phyloP scores from a whole-genome alignment of 2,329 filamentous ascomycete genomes.

The Cryoendolithus antarcticus region DNA sequence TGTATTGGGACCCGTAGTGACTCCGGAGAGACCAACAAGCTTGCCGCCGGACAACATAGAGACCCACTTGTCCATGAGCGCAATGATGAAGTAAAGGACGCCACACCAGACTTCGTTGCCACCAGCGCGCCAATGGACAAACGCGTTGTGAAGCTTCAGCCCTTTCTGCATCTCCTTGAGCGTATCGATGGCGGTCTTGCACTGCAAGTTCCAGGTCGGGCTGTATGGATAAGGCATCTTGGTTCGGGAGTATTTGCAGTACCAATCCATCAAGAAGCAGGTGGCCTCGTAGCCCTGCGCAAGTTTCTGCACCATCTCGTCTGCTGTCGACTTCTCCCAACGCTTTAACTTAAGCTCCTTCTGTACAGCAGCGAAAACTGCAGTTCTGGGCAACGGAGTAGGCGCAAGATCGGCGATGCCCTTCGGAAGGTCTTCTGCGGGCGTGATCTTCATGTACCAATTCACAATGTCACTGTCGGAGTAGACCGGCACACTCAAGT shows the following conservation, averaged over 20 bases:
- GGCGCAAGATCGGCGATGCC: slow-evolving; percentile 37
- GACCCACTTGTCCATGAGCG: slow-evolving; percentile 45
- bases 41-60: slow-evolving; percentile 33
- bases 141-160: slow-evolving; percentile 43
- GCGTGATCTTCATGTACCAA: slow-evolving; percentile 31
- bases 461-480: slow-evolving; percentile 38
- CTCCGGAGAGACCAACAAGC: slow-evolving; percentile 27
- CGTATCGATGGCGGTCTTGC: slow-evolving; percentile 41
- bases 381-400: slow-evolving; percentile 34
- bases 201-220: slow-evolving; percentile 46
- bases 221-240: slow-evolving; percentile 42
- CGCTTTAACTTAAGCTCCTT: slow-evolving; percentile 32
- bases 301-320: slow-evolving; percentile 37
- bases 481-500: slow-evolving; percentile 36
- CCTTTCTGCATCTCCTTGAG: slow-evolving; percentile 43
- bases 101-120: slow-evolving; percentile 43
- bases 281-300: slow-evolving; percentile 41
- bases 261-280: slow-evolving; percentile 43
- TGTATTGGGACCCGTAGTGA: too few species aligned
- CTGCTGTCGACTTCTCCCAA: slow-evolving; percentile 31
- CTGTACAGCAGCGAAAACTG: slow-evolving; percentile 33
- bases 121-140: slow-evolving; percentile 46
- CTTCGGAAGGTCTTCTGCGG: slow-evolving; percentile 27
- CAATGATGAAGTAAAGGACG: slow-evolving; percentile 42
- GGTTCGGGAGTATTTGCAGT: slow-evolving; percentile 34